These are phyloP conservation scores for Flaveria ramosissima DNA, from an alignment of 129 eudicot species.

Conservation along the genomic window DNA sequence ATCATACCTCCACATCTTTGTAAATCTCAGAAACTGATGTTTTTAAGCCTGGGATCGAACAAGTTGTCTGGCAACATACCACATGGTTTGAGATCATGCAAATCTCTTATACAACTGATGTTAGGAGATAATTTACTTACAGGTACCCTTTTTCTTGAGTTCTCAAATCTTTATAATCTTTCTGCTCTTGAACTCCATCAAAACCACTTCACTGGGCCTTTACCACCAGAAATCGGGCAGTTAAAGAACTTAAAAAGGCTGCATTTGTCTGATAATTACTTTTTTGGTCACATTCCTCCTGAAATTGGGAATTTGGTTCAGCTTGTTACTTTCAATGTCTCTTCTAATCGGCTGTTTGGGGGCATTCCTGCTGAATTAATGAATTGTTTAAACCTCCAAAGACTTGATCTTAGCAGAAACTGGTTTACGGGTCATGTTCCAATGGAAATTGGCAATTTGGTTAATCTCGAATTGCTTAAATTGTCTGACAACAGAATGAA, in stretches of 20 bases:
- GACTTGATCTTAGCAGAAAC: conserved; percentile 87
- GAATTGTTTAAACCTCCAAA: conserved; percentile 66
- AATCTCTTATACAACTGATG: conserved; percentile 71
- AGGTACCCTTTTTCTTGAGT: conserved; percentile 74
- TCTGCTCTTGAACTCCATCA: conserved; percentile 78
- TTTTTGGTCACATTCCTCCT: conserved; percentile 63
- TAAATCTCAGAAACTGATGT: conserved; percentile 60
- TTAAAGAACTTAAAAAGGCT: conserved; percentile 64
- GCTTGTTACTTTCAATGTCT: conserved; percentile 80
- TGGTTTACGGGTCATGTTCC: conserved; percentile 71
- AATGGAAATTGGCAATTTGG: conserved; percentile 56
- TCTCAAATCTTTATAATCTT: conserved; percentile 67
- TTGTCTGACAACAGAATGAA: conserved; percentile 70
- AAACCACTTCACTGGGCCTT: conserved; percentile 73
- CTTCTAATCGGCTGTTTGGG: conserved; percentile 68
- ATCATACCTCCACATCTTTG: conserved; percentile 71
- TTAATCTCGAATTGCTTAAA: conserved; percentile 73
- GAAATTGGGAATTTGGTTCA: conserved; percentile 71
- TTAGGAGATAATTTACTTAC: conserved; percentile 73
- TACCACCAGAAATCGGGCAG: conserved; percentile 73
- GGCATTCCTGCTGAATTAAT: conserved; percentile 67
- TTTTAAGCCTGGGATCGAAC: conserved; percentile 82
- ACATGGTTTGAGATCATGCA: conserved; percentile 69
- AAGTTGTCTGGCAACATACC: conserved; percentile 81
- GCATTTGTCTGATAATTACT: conserved; percentile 62